Conservation (phyloP, 768 basidiomycete species). For the Mycena belliarum region DNA sequence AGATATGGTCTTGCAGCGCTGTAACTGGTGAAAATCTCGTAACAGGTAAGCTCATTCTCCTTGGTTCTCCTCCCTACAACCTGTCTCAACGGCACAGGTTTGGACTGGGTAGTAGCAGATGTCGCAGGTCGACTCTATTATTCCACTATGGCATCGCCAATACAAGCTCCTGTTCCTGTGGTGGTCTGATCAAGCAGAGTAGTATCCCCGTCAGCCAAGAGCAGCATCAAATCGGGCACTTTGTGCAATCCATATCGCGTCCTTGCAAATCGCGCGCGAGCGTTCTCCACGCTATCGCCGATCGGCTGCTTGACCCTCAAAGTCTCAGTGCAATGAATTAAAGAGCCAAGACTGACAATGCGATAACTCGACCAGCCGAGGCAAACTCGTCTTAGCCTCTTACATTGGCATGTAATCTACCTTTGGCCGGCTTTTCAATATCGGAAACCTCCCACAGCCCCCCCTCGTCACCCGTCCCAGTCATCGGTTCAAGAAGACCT, state of each 20-base stretch:
- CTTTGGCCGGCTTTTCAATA: constrained; percentile 6
- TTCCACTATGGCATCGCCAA: constrained; percentile 36
- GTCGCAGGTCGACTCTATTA: constrained; percentile 89
- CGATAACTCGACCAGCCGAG: constrained; percentile 5
- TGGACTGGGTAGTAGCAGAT: constrained; percentile 91
- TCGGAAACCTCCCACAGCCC: constrained; percentile 6
- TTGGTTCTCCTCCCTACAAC: neutral
- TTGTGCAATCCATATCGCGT: neutral
- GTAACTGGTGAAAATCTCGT: constrained; percentile 85
- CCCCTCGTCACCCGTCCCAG: neutral
- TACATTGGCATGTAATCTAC: constrained; percentile 6
- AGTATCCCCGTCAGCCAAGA: constrained; percentile 10
- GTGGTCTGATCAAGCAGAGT: constrained; percentile 18
- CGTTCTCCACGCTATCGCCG: constrained; percentile 11
- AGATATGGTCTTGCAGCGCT: constrained; percentile 89
- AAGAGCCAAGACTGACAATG: constrained; percentile 8
- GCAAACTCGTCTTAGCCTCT: constrained; percentile 8
- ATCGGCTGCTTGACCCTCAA: neutral
- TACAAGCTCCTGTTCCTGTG: constrained; percentile 22
- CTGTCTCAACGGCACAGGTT: constrained; percentile 33
- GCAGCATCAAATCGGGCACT: constrained; percentile 15
- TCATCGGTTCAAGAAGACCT: constrained; percentile 13
- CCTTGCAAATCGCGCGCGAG: constrained; percentile 13
- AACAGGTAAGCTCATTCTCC: constrained; percentile 37
- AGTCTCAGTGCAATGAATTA: constrained; percentile 13